Percentiles rank a stretch among this genome's conserved stretches.
Evolutionary conservation across 345 rosid genomes (phyloP).

Genomic region (Syzygium aqueum): DNA sequence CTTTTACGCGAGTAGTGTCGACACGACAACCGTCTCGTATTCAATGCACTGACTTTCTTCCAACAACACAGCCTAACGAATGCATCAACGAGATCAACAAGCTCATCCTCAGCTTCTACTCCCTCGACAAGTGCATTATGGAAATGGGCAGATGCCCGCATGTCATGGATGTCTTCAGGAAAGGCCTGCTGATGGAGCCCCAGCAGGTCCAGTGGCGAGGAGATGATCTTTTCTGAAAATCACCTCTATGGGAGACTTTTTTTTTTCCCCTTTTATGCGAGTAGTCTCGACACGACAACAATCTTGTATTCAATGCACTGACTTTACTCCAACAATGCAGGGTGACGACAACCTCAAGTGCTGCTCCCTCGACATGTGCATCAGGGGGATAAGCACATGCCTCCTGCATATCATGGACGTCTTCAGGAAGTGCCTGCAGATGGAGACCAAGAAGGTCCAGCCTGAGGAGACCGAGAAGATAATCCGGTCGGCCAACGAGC

Average conservation of each 20-base stretch:
- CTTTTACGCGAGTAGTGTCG: neutral
- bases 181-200: slow-evolving; percentile 1
- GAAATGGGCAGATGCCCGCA: neutral
- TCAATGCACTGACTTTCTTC: no score
- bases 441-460: slow-evolving; percentile 23
- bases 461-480: neutral
- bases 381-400: neutral
- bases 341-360: neutral
- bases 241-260: neutral
- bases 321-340: neutral
- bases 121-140: neutral
- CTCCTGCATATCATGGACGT: neutral
- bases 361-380: neutral
- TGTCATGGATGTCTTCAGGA: neutral
- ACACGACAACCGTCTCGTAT: neutral
- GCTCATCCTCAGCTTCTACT: neutral
- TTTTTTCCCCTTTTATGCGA: neutral
- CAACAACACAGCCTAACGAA: neutral
- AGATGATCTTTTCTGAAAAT: no score
- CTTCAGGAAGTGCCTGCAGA: neutral
- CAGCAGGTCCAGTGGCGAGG: slow-evolving; percentile 3
- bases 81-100: neutral
- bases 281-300: neutral
- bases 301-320: neutral
- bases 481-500: neutral